Conservation (phyloP, 139 green algal genomes). For the Micromonas pusilla region DNA sequence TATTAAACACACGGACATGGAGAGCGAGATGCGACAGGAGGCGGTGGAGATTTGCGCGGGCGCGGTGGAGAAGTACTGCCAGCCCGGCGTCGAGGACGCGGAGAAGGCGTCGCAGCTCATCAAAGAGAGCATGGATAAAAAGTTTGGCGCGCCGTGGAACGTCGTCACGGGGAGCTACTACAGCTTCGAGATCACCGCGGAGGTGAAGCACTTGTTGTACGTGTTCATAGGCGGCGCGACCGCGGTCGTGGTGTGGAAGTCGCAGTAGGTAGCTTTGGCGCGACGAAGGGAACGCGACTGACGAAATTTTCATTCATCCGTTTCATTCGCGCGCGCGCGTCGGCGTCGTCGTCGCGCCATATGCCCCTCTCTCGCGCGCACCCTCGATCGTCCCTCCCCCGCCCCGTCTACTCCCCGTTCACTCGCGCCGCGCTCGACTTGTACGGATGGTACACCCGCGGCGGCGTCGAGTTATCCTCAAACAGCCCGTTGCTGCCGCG, state of each 20-base stretch:
- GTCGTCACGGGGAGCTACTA: slow-evolving; percentile 75
- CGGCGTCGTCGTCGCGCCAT: too few relatives aligned
- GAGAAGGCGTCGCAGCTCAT: slow-evolving; percentile 55
- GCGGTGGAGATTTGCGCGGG: slow-evolving; percentile 30
- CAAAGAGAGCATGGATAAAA: slow-evolving; percentile 88
- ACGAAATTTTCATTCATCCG: too few relatives aligned
- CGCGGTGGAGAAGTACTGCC: slow-evolving; percentile 1
- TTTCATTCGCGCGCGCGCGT: too few relatives aligned
- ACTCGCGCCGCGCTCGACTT: too few relatives aligned
- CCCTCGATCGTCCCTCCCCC: too few relatives aligned
- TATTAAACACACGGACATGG: slow-evolving; percentile 70
- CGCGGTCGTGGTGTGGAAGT: slow-evolving; percentile 79
- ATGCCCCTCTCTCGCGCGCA: too few relatives aligned
- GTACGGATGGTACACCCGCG: background rate
- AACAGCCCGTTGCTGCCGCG: background rate
- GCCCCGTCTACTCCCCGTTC: too few relatives aligned
- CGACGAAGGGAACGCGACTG: background rate
- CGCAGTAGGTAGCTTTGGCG: background rate
- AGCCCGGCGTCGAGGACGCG: background rate
- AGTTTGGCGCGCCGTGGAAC: slow-evolving; percentile 84
- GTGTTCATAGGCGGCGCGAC: slow-evolving; percentile 70
- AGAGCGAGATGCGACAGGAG: slow-evolving; percentile 61
- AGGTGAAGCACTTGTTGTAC: slow-evolving; percentile 82
- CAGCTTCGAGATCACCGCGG: slow-evolving; percentile 75
- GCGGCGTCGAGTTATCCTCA: slow-evolving; percentile 15